These are phyloP conservation scores for Torulaspora gathmanii DNA, from an alignment of 805 yeast genomes.

Conservation along the genomic window DNA sequence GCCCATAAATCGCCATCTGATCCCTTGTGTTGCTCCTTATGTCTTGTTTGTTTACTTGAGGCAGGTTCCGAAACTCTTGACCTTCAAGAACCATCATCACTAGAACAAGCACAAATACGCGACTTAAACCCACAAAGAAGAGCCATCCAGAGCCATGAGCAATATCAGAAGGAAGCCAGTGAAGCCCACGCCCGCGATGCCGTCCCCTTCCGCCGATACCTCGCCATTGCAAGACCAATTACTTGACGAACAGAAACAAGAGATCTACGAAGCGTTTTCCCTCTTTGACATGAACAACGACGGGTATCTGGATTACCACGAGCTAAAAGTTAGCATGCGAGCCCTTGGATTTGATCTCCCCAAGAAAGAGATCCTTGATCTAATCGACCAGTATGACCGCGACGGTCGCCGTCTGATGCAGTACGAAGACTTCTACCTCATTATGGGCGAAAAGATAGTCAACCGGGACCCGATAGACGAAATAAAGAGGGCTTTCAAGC, in stretches of 20 bases:
- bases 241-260: conserved; percentile 82
- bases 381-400: conserved; percentile 76
- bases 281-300: conserved; percentile 91
- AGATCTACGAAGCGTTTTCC: conserved; percentile 86
- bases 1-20: background rate
- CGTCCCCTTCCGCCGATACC: conserved; percentile 16
- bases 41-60: background rate
- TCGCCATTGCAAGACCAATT: conserved; percentile 47
- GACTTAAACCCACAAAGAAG: background rate
- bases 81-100: background rate
- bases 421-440: conserved; percentile 70
- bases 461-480: conserved; percentile 92
- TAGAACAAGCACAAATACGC: background rate
- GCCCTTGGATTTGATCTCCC: conserved; percentile 88
- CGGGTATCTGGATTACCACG: conserved; percentile 87
- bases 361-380: conserved; percentile 66
- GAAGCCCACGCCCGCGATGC: conserved; percentile 11
- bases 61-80: background rate
- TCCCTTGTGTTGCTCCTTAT: background rate
- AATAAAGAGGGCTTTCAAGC: conserved; percentile 78
- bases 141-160: conserved; percentile 7
- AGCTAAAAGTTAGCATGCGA: conserved; percentile 85
- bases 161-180: conserved; percentile 14
- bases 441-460: conserved; percentile 74
- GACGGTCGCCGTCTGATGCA: conserved; percentile 68